A percentile compares a stretch with the other conserved stretches of the same genome.
Conservation (phyloP, 139 green algal species). For the Chlorella sp. region DNA sequence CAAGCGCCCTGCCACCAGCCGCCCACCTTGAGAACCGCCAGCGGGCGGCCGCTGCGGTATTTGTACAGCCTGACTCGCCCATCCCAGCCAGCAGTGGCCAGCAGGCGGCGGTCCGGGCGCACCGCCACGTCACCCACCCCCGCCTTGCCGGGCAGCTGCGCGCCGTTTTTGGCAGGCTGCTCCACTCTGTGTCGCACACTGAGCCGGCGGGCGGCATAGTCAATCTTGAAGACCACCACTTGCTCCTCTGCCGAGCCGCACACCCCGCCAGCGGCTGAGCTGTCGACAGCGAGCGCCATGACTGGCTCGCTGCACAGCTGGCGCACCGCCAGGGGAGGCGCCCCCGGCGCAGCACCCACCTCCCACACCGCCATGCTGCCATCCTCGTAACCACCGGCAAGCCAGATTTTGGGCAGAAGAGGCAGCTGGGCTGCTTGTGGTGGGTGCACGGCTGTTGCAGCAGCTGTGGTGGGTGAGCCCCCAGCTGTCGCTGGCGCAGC, state of each 20-base stretch:
- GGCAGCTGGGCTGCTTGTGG: not conserved
- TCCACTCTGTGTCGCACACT: not conserved
- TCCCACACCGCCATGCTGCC: constrained; percentile 61
- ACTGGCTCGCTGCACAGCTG: constrained; percentile 59
- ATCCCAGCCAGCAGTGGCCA: constrained; percentile 71
- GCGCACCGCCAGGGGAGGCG: not conserved
- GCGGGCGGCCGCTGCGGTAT: constrained; percentile 38
- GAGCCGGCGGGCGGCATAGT: not conserved
- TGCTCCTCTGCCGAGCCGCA: constrained; percentile 49
- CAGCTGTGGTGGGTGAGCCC: not conserved
- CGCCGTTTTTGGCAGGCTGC: constrained; percentile 26
- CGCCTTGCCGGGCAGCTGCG: not conserved
- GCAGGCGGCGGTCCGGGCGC: constrained; percentile 55
- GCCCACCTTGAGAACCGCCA: constrained; percentile 62
- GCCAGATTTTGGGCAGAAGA: not conserved
- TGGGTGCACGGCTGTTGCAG: not conserved
- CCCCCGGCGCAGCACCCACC: not conserved
- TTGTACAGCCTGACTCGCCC: constrained; percentile 61
- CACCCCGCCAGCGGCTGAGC: constrained; percentile 18
- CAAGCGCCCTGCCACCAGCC: no score
- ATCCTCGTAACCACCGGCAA: constrained; percentile 63
- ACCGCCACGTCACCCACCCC: constrained; percentile 56
- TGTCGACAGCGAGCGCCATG: constrained; percentile 50
- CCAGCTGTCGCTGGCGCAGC: not conserved
- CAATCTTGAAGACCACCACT: constrained; percentile 41